Evolutionary conservation across 2,329 filamentous ascomycete species (phyloP).

Genomic region (Claviceps sp.): DNA sequence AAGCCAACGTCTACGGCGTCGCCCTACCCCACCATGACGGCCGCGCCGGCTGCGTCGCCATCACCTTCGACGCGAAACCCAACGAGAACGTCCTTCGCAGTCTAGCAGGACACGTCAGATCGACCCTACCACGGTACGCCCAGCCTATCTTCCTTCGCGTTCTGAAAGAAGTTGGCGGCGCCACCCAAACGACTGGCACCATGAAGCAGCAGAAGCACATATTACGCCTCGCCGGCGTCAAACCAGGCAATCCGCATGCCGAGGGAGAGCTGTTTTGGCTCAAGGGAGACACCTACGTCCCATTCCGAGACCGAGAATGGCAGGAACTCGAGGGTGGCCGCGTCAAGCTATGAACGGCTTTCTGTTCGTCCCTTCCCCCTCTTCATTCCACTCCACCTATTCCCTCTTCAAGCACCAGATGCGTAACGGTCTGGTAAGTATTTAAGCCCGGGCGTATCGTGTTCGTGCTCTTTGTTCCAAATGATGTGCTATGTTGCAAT

Average conservation of each 20-base stretch:
- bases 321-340: constrained; percentile 48
- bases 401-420: too few relatives aligned
- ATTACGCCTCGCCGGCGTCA: constrained; percentile 60
- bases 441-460: too few relatives aligned
- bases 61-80: constrained; percentile 43
- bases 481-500: too few relatives aligned
- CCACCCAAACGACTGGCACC: constrained; percentile 61
- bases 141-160: constrained; percentile 66
- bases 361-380: background rate
- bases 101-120: constrained; percentile 44
- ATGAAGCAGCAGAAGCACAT: constrained; percentile 79
- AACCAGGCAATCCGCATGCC: constrained; percentile 30
- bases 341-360: constrained; percentile 47
- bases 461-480: too few relatives aligned
- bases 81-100: constrained; percentile 36
- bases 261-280: constrained; percentile 51
- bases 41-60: constrained; percentile 66
- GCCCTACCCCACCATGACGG: constrained; percentile 69
- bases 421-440: too few relatives aligned
- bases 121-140: constrained; percentile 57
- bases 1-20: constrained; percentile 82
- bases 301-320: constrained; percentile 58
- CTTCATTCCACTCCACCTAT: too few relatives aligned
- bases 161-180: constrained; percentile 38
- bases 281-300: constrained; percentile 49